Conservation (phyloP, 176 grass and related monocot species). For the Miscanthus lutarioriparius region DNA sequence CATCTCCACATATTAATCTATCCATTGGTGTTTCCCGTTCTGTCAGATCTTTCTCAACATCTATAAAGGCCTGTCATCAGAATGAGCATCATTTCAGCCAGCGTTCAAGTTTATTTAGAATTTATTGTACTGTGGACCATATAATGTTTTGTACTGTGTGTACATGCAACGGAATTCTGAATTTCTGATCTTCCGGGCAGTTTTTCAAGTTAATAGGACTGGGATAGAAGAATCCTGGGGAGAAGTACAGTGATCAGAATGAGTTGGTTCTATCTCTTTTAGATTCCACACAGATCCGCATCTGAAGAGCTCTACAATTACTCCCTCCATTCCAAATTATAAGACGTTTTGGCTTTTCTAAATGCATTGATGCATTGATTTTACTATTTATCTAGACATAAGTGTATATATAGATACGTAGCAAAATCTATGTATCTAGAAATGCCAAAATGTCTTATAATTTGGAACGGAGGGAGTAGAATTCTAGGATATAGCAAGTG, state of each 20-base stretch:
- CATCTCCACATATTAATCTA: slow-evolving; percentile 97
- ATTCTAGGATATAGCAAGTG: background rate
- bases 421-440: too few species aligned
- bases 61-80: slow-evolving; percentile 83
- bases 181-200: background rate
- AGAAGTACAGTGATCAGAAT: background rate
- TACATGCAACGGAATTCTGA: background rate
- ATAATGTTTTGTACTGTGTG: background rate
- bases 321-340: too few species aligned
- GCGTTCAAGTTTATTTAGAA: background rate
- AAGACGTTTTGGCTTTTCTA: too few species aligned
- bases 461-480: background rate
- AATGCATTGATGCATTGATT: too few species aligned
- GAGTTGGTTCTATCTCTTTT: background rate
- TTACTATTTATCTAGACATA: too few species aligned
- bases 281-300: background rate
- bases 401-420: too few species aligned
- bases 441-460: too few species aligned
- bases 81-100: slow-evolving; percentile 27
- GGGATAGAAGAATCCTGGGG: background rate
- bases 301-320: background rate
- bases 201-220: background rate
- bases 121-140: background rate
- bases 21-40: slow-evolving; percentile 98
- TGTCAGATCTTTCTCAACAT: slow-evolving; percentile 90